Percentiles rank a stretch among this genome's conserved stretches.
Evolutionary conservation across 495 filamentous ascomycete genomes (phyloP).

Genomic region (Apiosordaria backusii): DNA sequence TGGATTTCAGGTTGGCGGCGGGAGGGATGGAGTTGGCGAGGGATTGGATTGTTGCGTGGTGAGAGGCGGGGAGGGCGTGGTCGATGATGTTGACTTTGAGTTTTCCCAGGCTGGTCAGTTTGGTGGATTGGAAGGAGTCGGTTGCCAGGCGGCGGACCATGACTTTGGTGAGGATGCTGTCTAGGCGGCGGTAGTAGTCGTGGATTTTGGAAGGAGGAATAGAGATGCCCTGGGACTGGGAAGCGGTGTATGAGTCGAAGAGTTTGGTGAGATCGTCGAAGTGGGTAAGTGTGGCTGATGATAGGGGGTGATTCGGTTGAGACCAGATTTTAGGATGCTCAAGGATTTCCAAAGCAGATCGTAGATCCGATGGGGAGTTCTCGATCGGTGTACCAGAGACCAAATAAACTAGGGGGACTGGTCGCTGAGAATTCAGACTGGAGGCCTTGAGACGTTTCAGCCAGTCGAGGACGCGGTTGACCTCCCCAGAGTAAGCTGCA

Average conservation of each 20-base stretch:
- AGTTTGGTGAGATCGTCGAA: conserved; percentile 15
- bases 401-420: conserved; percentile 21
- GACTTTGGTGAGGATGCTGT: conserved; percentile 15
- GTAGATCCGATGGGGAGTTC: conserved; percentile 20
- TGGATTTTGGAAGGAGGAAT: conserved; percentile 6
- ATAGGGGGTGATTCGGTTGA: conserved; percentile 5
- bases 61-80: conserved; percentile 16
- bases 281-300: background rate
- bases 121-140: conserved; percentile 21
- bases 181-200: conserved; percentile 20
- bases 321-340: conserved; percentile 15
- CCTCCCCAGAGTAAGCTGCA: background rate
- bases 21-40: background rate
- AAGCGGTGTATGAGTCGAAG: conserved; percentile 7
- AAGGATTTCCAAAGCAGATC: conserved; percentile 13
- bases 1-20: background rate
- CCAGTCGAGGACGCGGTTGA: conserved; percentile 15
- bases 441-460: conserved; percentile 21
- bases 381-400: conserved; percentile 30
- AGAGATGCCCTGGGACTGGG: conserved; percentile 10
- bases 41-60: conserved; percentile 12
- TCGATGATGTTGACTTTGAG: conserved; percentile 27
- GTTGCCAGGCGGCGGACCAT: conserved; percentile 31
- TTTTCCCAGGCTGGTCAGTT: conserved; percentile 23
- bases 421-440: conserved; percentile 1